Evolutionary conservation across 371 early-diverging fungal species (phyloP).

Genomic region (Mortierella sp.): DNA sequence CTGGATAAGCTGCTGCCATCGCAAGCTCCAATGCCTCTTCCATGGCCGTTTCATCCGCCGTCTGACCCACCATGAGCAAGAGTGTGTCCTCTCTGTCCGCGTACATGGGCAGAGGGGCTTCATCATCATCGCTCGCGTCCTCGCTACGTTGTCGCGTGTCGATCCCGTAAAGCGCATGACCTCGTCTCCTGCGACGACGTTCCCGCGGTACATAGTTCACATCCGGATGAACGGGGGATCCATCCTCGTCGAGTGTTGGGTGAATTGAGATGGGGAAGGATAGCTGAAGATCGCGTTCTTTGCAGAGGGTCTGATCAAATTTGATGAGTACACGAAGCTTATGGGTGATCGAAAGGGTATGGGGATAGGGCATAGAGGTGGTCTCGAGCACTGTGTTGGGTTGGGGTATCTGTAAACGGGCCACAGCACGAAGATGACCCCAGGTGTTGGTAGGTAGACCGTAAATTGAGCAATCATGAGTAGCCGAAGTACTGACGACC

Average conservation of each 20-base stretch:
- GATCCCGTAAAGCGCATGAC: conserved; percentile 7
- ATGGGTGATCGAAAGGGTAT: conserved; percentile 22
- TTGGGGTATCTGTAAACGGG: conserved; percentile 40
- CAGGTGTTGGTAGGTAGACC: conserved; percentile 19
- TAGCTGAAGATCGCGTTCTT: conserved; percentile 43
- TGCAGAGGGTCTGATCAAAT: conserved; percentile 22
- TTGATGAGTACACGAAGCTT: conserved; percentile 31
- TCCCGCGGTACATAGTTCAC: background rate
- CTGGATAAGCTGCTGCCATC: conserved; percentile 5
- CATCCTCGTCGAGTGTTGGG: conserved; percentile 22
- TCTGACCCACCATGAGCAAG: conserved; percentile 38
- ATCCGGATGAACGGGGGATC: conserved; percentile 26
- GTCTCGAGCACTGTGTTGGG: conserved; percentile 29
- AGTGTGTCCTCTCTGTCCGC: conserved; percentile 31
- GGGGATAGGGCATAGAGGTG: conserved; percentile 10
- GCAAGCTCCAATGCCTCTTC: conserved; percentile 16
- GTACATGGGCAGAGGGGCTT: conserved; percentile 35
- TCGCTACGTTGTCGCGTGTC: background rate
- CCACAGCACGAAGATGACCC: conserved; percentile 14
- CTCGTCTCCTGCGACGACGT: conserved; percentile 4
- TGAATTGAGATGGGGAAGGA: conserved; percentile 42
- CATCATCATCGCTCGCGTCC: conserved; percentile 5
- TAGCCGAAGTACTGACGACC: conserved; percentile 33
- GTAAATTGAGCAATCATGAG: conserved; percentile 20
- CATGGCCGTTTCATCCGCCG: conserved; percentile 14